Percentiles rank a stretch among this genome's conserved stretches.
These are phyloP conservation scores for Mortierella sp. DNA, from an alignment of 371 early-diverging fungal genomes.

Conservation along the genomic window DNA sequence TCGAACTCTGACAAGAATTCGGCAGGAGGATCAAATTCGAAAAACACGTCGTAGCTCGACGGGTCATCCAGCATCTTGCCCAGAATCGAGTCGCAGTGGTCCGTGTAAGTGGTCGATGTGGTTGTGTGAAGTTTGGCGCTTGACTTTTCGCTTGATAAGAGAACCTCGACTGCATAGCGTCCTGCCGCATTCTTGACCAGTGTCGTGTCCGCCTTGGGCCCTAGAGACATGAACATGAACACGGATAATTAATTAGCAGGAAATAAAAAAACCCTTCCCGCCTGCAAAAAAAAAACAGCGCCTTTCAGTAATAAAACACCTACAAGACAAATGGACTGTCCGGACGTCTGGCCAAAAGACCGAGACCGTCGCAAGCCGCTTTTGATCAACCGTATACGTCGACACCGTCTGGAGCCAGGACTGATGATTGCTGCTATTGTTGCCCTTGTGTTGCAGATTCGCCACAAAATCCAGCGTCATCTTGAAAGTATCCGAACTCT, in stretches of 20 bases:
- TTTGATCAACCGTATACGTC: background rate
- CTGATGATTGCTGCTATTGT: background rate
- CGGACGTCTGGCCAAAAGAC: background rate
- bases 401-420: constrained; percentile 3
- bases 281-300: background rate
- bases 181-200: background rate
- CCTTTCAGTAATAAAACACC: background rate
- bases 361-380: background rate
- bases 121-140: background rate
- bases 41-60: constrained; percentile 31
- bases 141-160: background rate
- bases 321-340: background rate
- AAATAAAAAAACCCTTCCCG: background rate
- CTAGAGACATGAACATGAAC: background rate
- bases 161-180: background rate
- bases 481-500: background rate
- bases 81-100: constrained; percentile 29
- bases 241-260: background rate
- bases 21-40: constrained; percentile 22
- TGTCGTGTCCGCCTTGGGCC: background rate
- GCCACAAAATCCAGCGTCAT: background rate
- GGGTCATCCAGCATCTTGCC: constrained; percentile 31
- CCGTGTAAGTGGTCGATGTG: constrained; percentile 1
- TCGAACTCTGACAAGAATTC: background rate
- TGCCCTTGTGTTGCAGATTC: background rate